Conservation (phyloP, 768 basidiomycete genomes). For the Solioccasus polychromus region DNA sequence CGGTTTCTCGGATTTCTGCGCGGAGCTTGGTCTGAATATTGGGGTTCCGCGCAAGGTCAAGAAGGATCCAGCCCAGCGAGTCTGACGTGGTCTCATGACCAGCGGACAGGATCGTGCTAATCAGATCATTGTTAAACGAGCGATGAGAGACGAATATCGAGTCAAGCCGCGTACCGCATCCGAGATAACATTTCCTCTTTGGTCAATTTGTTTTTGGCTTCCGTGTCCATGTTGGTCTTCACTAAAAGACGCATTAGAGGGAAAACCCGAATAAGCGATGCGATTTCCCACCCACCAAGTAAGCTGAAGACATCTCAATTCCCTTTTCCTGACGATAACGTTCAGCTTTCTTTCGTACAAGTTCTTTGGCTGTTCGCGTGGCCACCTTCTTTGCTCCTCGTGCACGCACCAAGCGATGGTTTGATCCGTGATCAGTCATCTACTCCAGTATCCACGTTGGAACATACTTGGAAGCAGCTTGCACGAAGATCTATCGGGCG, state of each 20-base stretch:
- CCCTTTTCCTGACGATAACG: constrained; percentile 13
- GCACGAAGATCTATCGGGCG: constrained; percentile 15
- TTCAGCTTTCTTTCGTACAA: constrained; percentile 19
- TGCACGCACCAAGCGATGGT: constrained; percentile 18
- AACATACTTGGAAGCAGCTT: constrained; percentile 12
- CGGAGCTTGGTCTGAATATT: constrained; percentile 61
- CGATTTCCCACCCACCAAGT: constrained; percentile 41
- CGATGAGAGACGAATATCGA: not conserved
- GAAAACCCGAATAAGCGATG: not conserved
- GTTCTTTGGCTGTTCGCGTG: constrained; percentile 10
- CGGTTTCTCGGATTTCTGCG: constrained; percentile 16
- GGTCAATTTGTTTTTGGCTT: constrained; percentile 22
- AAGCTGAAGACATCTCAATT: constrained; percentile 28
- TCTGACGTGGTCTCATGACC: constrained; percentile 64
- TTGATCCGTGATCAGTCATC: constrained; percentile 28
- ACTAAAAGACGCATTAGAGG: constrained; percentile 9
- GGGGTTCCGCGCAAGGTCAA: constrained; percentile 58
- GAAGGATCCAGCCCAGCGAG: constrained; percentile 56
- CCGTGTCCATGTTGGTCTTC: constrained; percentile 28
- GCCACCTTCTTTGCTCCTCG: constrained; percentile 8
- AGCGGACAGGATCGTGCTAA: constrained; percentile 45
- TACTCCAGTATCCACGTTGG: constrained; percentile 29
- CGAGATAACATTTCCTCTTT: constrained; percentile 17
- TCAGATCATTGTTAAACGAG: not conserved
- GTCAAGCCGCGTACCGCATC: constrained; percentile 17